A percentile compares a stretch with the other conserved stretches of the same genome.
These are phyloP conservation scores for Elsinoe australis DNA, from an alignment of 2,329 filamentous ascomycete species.

Conservation along the genomic window DNA sequence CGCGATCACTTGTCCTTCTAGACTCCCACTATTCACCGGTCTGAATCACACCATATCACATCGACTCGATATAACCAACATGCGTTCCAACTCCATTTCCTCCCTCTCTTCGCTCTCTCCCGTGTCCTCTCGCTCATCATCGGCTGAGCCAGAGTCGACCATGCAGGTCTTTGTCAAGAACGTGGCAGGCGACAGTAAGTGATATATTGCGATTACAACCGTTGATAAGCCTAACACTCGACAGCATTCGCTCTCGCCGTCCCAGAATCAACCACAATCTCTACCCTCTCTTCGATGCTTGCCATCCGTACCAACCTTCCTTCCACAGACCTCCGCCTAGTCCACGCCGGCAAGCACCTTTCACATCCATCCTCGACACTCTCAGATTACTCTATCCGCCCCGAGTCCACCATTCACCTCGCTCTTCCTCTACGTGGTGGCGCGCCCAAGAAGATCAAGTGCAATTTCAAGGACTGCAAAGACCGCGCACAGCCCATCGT, in stretches of 20 bases:
- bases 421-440: conserved; percentile 50
- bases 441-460: conserved; percentile 70
- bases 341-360: conserved; percentile 52
- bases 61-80: conserved; percentile 23
- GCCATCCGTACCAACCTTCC: conserved; percentile 50
- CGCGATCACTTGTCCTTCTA: conserved; percentile 9
- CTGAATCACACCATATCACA: background rate
- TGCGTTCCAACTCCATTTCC: conserved; percentile 38
- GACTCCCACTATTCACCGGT: background rate
- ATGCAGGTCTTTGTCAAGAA: conserved; percentile 58
- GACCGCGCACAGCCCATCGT: conserved; percentile 85
- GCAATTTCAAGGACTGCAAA: conserved; percentile 83
- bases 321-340: conserved; percentile 46
- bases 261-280: conserved; percentile 46
- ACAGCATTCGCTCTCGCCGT: conserved; percentile 51
- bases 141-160: conserved; percentile 42
- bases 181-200: conserved; percentile 51
- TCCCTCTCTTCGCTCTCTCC: conserved; percentile 31
- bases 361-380: conserved; percentile 37
- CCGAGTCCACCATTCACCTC: conserved; percentile 47
- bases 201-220: conserved; percentile 24
- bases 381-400: conserved; percentile 41
- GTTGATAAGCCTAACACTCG: conserved; percentile 1
- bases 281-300: conserved; percentile 50
- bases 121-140: conserved; percentile 29